Evolutionary conservation across 164 flowering plant species (phyloP).

Genomic region (Umbellularia californica): DNA sequence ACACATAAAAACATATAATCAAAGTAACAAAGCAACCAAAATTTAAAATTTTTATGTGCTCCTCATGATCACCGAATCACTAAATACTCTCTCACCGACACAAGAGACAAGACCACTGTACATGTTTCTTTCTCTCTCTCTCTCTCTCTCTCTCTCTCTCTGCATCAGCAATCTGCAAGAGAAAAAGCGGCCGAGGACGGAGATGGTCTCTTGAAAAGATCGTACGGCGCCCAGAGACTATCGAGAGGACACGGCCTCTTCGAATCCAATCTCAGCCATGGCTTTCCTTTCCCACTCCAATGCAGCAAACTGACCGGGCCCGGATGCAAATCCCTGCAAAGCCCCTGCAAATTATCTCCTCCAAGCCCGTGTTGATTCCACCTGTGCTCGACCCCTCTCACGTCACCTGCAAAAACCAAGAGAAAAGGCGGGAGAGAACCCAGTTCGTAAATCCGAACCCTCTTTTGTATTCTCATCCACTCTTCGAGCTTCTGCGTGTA

Average conservation of each 20-base stretch:
- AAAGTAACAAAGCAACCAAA: no score
- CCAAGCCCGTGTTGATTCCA: conserved; percentile 25
- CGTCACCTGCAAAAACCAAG: conserved; percentile 21
- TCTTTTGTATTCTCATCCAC: conserved; percentile 46
- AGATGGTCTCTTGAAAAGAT: conserved; percentile 5
- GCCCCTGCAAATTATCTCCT: conserved; percentile 17
- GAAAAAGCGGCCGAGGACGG: neutral
- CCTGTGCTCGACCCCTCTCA: conserved; percentile 19
- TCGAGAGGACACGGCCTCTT: conserved; percentile 19
- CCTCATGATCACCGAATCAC: no score
- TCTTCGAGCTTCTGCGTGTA: conserved; percentile 32
- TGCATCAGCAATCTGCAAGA: conserved; percentile 1
- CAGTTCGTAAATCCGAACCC: conserved; percentile 14
- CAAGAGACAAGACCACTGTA: no score
- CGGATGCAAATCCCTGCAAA: conserved; percentile 18
- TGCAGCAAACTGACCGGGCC: conserved; percentile 23
- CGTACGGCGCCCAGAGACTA: conserved; percentile 21
- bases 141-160: no score
- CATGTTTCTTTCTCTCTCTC: no score
- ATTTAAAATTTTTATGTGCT: no score
- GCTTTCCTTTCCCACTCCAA: conserved; percentile 27
- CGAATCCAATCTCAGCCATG: conserved; percentile 16
- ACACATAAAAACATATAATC: no score
- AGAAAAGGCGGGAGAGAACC: conserved; percentile 21
- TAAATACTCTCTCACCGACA: no score